Evolutionary conservation across 768 basidiomycete species (phyloP), one percentile per base, ranked within the genome.

Genomic region (Galerina sulciceps): DNA sequence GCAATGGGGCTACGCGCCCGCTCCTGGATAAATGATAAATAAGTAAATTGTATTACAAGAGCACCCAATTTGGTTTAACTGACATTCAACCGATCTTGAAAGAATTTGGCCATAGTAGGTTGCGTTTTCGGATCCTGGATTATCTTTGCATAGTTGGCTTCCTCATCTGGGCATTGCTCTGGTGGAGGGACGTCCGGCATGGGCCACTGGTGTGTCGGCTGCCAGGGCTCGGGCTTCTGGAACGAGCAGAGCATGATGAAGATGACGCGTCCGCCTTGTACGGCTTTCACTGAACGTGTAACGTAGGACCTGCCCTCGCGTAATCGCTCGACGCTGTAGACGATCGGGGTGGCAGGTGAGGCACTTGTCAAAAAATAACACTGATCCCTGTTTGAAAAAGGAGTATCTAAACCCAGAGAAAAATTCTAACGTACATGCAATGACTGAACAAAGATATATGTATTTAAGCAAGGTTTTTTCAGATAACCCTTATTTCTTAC

Each of bases 281-380:
- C 74, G 18, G 87, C 86, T 65, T 82, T 85, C 60, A 89, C 82
- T 17, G 76, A 80, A 50, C 85, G 83, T 3, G 91, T 91, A 46
- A 81, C 77, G 69, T 92, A 94, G 11, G 89, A 88, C 23, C 82
- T 82, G 44, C 91, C 92, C 58, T 92, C 80, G 5, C 92, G 87
- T 35, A 92, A 71, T 8, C 85, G 78, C 62, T 93, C 91, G 50
- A 94, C 90, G 60, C 83, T 83, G 71, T 94, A 94, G 50, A 93
- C 77, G 61, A 94, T 88, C 8, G 92, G 89, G 6, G 83, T 80
- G 3, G 88, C 78, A 0, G 88, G 81, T 11, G 91, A 90, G 9
- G 88, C 93, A 60, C 87, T 86, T 23, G 85, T 80, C 26, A 94
- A 76, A 69, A 94, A 94, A 66, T 94, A 94, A 64, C 90, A 92